A percentile compares a stretch with the other conserved stretches of the same genome.
Conservation (phyloP, 805 yeast genomes). For the Sugiyamaella marilandica region DNA sequence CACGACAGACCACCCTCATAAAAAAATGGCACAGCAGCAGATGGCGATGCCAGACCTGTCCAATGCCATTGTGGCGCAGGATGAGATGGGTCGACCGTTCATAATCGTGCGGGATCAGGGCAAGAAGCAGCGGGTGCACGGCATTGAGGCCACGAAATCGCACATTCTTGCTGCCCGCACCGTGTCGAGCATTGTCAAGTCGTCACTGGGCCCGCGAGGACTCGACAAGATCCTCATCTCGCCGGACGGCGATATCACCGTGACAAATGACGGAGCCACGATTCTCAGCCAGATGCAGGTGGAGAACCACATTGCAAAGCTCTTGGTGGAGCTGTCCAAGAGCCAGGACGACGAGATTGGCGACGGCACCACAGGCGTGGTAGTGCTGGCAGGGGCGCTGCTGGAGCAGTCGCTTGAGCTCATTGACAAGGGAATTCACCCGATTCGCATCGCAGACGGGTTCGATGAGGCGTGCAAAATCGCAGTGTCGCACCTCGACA, state of each 20-base stretch:
- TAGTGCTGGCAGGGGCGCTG: slow-evolving; percentile 90
- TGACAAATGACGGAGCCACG: slow-evolving; percentile 98
- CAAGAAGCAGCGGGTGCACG: slow-evolving; percentile 40
- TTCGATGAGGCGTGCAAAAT: slow-evolving; percentile 94
- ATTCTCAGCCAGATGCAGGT: slow-evolving; percentile 93
- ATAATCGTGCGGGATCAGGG: slow-evolving; percentile 80
- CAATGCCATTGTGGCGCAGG: slow-evolving; percentile 98
- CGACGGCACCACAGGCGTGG: slow-evolving; percentile 99
- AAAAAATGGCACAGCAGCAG: slow-evolving; percentile 13
- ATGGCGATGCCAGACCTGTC: slow-evolving; percentile 80
- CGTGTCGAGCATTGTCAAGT: slow-evolving; percentile 85
- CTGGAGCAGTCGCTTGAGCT: slow-evolving; percentile 91
- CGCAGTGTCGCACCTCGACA: slow-evolving; percentile 73
- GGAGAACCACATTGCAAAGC: slow-evolving; percentile 92
- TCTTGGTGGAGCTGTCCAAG: slow-evolving; percentile 85
- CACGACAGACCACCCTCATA: background rate
- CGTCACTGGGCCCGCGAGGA: slow-evolving; percentile 98
- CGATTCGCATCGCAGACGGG: slow-evolving; percentile 94
- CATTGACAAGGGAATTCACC: slow-evolving; percentile 95
- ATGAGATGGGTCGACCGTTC: slow-evolving; percentile 98
- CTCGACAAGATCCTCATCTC: slow-evolving; percentile 90
- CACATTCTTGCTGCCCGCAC: slow-evolving; percentile 94
- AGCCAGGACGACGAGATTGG: slow-evolving; percentile 98
- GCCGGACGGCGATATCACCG: slow-evolving; percentile 97
- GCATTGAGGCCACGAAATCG: slow-evolving; percentile 69